Evolutionary conservation across 176 grass and related monocot genomes (phyloP).

Genomic region (Sorghum bicolor): Sorghum_bicolor_NCBIv3 NC_012871.2:77062001-77062500

Average conservation of each 20-base stretch:
- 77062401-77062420: background rate
- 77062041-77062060: background rate
- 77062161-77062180: background rate
- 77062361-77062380: background rate
- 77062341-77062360: conserved; percentile 6
- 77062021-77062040: background rate
- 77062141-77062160: conserved; percentile 39
- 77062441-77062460: background rate
- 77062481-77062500: conserved; percentile 16
- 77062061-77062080: background rate
- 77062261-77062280: background rate
- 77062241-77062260: background rate
- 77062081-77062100: conserved; percentile 24
- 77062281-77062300: background rate
- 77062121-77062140: conserved; percentile 46
- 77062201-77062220: conserved; percentile 14
- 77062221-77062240: background rate
- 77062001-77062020: conserved; percentile 36
- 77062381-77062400: background rate
- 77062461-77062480: background rate
- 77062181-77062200: background rate
- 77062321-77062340: background rate
- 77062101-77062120: conserved; percentile 9
- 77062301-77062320: background rate
- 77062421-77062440: background rate